These are phyloP conservation scores for Euphorbia peplus DNA, from an alignment of 345 rosid species.

Conservation along the genomic window DNA sequence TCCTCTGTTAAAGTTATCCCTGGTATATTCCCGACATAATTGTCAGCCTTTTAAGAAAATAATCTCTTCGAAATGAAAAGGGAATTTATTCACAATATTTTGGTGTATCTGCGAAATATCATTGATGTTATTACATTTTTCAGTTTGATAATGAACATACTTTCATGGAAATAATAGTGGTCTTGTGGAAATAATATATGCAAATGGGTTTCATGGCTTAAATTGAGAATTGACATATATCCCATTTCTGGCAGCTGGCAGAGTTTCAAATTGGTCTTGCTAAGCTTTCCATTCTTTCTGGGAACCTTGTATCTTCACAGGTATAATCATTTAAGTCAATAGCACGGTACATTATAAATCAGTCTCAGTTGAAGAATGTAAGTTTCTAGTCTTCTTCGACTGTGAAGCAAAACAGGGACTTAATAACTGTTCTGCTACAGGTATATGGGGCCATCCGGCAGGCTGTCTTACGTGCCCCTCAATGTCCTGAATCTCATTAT, in stretches of 20 bases:
- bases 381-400: neutral
- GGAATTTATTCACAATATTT: neutral
- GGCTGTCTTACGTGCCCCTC: conserved; percentile 83
- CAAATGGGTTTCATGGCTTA: neutral
- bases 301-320: conserved; percentile 76
- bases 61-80: no score
- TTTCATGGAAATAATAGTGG: neutral
- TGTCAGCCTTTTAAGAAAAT: neutral
- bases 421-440: conserved; percentile 33
- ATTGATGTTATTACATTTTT: neutral
- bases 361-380: neutral
- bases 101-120: neutral
- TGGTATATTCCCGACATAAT: neutral
- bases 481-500: conserved; percentile 79
- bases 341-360: neutral
- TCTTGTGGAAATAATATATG: neutral
- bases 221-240: no score
- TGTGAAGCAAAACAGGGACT: neutral
- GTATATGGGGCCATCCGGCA: conserved; percentile 82
- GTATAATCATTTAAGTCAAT: conserved; percentile 27
- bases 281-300: conserved; percentile 67
- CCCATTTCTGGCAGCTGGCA: conserved; percentile 57
- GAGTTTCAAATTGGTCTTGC: conserved; percentile 93
- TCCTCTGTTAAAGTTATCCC: neutral
- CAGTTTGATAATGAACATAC: neutral